These are phyloP conservation scores for Cornus suecica DNA, from an alignment of 148 eudicot genomes.

Conservation along the genomic window DNA sequence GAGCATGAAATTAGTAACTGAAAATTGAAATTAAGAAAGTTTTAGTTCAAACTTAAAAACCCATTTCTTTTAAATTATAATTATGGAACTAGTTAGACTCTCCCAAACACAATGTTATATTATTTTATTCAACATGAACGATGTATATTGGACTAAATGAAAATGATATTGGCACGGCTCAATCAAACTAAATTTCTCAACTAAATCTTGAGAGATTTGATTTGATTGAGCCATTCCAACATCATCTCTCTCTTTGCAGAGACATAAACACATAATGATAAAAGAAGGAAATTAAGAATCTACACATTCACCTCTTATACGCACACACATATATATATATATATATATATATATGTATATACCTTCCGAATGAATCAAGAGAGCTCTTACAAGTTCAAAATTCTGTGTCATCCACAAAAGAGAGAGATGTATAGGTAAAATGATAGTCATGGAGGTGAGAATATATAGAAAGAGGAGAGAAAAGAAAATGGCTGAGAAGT, in stretches of 20 bases:
- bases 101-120: too few species aligned
- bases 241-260: slow-evolving; percentile 28
- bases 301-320: too few species aligned
- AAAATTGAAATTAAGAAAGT: too few species aligned
- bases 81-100: background rate
- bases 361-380: background rate
- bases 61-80: too few species aligned
- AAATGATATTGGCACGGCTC: slow-evolving; percentile 92
- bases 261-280: background rate
- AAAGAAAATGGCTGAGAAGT: slow-evolving; percentile 23
- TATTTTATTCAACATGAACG: background rate
- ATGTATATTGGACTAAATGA: background rate
- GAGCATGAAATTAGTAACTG: too few species aligned
- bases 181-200: slow-evolving; percentile 61
- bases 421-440: background rate
- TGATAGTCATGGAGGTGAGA: slow-evolving; percentile 3
- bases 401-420: background rate
- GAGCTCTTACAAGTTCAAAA: background rate
- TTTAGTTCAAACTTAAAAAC: too few species aligned
- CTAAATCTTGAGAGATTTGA: slow-evolving; percentile 23
- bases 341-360: too few species aligned
- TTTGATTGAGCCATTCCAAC: slow-evolving; percentile 74
- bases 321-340: too few species aligned
- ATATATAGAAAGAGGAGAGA: background rate
- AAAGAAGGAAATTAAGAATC: background rate